Base-by-base conservation (phyloP, 2,329 filamentous ascomycete genomes). In the Cercospora sesami region DNA sequence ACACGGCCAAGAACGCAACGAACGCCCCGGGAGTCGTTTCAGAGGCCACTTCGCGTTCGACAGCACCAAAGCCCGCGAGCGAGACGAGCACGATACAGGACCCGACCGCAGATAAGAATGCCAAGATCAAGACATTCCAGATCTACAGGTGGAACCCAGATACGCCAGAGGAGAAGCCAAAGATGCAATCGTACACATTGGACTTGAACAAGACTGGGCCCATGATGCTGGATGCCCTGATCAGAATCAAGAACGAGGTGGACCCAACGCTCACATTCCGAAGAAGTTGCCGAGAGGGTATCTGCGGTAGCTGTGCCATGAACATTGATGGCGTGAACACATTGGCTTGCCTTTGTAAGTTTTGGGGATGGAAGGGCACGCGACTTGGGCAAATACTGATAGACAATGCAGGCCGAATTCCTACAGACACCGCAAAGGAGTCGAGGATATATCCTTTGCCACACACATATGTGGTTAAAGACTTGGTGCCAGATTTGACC, bases 271-370 rank as follows among this genome's bases (percentile, higher is more conserved):
- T 99, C 78, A 98, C 95, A 64, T 99, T 99, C 87, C 89, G 95
- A 80, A 85, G 95, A 81, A 96, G 92, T 82, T 99, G 95, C 85
- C 87, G 95, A 83, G 95, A 99, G 87, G 95, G 95, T 75, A 99
- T 99, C 78, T 99, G 95, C 80, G 95, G 95, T 74, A 96, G 92
- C 82, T 99, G 95, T 81, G 95, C 95, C 74, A 99, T 99, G 95
- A 99, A 99, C 86, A 98, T 99, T 81, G 96, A 98, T 81, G 95
- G 95, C 81, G 91, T 96, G 78, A 99, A 99, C 86, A 99, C 95
- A 67, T 84, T 99, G 77, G 95, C 95, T 75, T 99, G 95, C 83
- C 85, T 99, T 79, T 99, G 95, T 97, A 92, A 76, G 91, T 89
- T 18, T 7, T 18, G 5, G 4, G 7, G 14, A 6, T 1, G n/a